These are phyloP conservation scores for Penicillium sumatraense DNA, from an alignment of 2,329 filamentous ascomycete species.

Conservation along the genomic window DNA sequence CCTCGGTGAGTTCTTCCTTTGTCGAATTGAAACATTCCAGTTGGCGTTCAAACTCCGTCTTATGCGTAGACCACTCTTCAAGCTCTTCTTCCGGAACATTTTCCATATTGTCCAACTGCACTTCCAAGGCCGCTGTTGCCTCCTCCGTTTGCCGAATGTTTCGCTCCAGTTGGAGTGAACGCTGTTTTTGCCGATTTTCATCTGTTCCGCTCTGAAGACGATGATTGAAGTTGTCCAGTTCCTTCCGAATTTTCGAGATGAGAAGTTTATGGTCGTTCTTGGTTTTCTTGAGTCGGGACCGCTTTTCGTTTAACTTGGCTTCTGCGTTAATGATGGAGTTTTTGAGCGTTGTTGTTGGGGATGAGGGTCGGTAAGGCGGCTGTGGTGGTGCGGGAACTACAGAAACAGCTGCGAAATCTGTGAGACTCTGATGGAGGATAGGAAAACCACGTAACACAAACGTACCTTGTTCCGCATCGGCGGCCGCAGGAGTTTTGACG, in stretches of 20 bases:
- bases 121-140: conserved; percentile 58
- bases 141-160: conserved; percentile 68
- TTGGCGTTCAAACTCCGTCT: conserved; percentile 59
- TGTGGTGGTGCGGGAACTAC: conserved; percentile 56
- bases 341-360: conserved; percentile 67
- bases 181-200: conserved; percentile 66
- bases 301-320: conserved; percentile 62
- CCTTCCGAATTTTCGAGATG: conserved; percentile 62
- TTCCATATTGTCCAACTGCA: conserved; percentile 59
- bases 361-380: conserved; percentile 65
- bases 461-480: conserved; percentile 63
- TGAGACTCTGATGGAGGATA: conserved; percentile 9
- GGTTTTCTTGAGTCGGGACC: conserved; percentile 62
- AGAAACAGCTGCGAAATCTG: conserved; percentile 31
- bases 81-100: conserved; percentile 62
- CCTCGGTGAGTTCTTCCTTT: conserved; percentile 55
- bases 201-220: conserved; percentile 64
- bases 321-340: conserved; percentile 68
- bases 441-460: neutral
- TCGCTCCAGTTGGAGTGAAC: conserved; percentile 64
- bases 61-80: conserved; percentile 57
- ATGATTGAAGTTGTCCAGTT: conserved; percentile 62
- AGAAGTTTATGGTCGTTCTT: conserved; percentile 66
- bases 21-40: conserved; percentile 55
- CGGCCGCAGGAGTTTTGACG: conserved; percentile 65